phyloP scores from a whole-genome alignment of 164 flowering plant genomes.

The Chimonanthus salicifolius region DNA sequence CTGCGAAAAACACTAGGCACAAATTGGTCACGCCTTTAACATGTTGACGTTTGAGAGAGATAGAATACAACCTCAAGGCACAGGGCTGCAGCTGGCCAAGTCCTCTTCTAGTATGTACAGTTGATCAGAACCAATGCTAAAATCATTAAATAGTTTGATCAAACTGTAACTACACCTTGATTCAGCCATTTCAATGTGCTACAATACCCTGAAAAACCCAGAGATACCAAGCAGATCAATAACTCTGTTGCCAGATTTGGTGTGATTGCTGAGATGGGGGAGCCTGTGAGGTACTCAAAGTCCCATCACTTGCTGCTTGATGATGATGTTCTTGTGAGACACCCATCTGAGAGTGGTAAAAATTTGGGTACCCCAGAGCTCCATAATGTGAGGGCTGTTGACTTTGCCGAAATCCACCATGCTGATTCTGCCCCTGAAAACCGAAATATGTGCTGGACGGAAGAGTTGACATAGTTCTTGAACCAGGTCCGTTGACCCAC shows the following conservation, averaged over 20 bases:
- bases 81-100: slow-evolving; percentile 37
- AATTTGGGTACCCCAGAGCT: slow-evolving; percentile 60
- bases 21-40: slow-evolving; percentile 38
- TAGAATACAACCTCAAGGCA: slow-evolving; percentile 51
- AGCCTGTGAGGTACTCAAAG: slow-evolving; percentile 53
- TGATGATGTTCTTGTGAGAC: slow-evolving; percentile 55
- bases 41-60: slow-evolving; percentile 15
- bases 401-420: slow-evolving; percentile 59
- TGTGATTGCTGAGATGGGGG: slow-evolving; percentile 74
- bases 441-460: slow-evolving; percentile 70
- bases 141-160: slow-evolving; percentile 13
- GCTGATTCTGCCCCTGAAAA: slow-evolving; percentile 68
- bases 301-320: slow-evolving; percentile 58
- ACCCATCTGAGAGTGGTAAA: slow-evolving; percentile 75
- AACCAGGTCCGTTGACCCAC: slow-evolving; percentile 82
- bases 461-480: slow-evolving; percentile 67
- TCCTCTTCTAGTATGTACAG: slow-evolving; percentile 27
- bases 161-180: slow-evolving; percentile 15
- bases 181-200: slow-evolving; percentile 31
- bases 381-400: slow-evolving; percentile 82
- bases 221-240: slow-evolving; percentile 36
- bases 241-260: slow-evolving; percentile 82
- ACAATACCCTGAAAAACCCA: slow-evolving; percentile 43
- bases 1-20: slow-evolving; percentile 9
- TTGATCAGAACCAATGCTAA: slow-evolving; percentile 15